Evolutionary conservation across 768 basidiomycete species (phyloP), one percentile per base, ranked within the genome.

Genomic region (Pleurotus djamor): DNA sequence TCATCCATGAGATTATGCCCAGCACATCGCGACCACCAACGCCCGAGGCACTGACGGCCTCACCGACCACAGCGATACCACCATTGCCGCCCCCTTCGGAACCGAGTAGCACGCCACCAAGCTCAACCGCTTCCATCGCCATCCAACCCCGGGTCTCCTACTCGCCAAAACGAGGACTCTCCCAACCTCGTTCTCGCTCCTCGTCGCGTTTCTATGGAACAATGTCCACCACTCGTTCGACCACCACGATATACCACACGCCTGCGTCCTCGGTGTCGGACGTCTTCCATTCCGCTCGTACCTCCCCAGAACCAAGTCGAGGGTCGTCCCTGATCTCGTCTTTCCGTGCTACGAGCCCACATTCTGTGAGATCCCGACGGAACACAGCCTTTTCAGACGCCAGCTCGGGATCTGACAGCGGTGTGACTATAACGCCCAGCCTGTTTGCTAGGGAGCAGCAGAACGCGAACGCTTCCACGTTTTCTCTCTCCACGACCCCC

Each of bases 251-350:
- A 44, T 93, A 88, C 70, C 88, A 91, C 69, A 93, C 92, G 0
- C 90, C 92, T 5, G 83, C 87, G 0, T 92, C 91, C 0, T 91
- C 89, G n/a, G 61, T 91, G 45, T 88, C 84, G 63, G 86, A 91
- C 67, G 63, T 68, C 3, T 89, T 76, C 61, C 78, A 83, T 16
- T 84, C 86, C 5, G 87, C 88, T 3, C 79, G 82, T 8, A 83
- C 83, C 3, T 86, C 87, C 2, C 85, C 85, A 0, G 75, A 79
- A 55, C 76, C 82, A 0, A 66, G 61, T 59, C 62, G 67, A 2
- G 44, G 58, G 28, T 65, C 62, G 1, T 72, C 72, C 66, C 64
- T 33, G 63, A 58, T 63, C 68, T 34, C 45, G 14, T 54, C 66
- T 68, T 50, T 67, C 65, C 58, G 64, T 68, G 45, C 59, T 61